phyloP scores from a whole-genome alignment of 805 yeast genomes.

The Wickerhamomyces silvicola region DNA sequence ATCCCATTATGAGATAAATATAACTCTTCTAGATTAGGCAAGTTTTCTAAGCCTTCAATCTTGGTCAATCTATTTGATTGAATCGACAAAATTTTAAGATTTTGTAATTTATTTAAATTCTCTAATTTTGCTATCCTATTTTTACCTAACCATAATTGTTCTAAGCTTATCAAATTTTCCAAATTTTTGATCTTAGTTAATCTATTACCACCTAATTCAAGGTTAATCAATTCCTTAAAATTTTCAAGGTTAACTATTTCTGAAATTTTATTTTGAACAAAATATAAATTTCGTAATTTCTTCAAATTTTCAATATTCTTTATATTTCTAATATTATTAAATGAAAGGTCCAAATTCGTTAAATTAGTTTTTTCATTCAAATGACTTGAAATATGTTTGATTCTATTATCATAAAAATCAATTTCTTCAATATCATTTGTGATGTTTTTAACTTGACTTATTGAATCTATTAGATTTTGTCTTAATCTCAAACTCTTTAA shows the following conservation, averaged over 20 bases:
- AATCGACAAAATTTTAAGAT: conserved; percentile 72
- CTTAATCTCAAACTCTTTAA: conserved; percentile 65
- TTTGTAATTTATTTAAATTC: conserved; percentile 51
- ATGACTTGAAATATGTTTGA: conserved; percentile 75
- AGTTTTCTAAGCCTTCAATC: conserved; percentile 73
- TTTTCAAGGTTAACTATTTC: conserved; percentile 62
- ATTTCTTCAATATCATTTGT: conserved; percentile 61
- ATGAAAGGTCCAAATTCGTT: conserved; percentile 70
- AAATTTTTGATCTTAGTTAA: conserved; percentile 56
- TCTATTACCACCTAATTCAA: conserved; percentile 90
- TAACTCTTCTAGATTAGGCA: conserved; percentile 72
- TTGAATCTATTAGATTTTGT: conserved; percentile 74
- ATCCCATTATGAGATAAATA: conserved; percentile 85
- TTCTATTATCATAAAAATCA: conserved; percentile 88
- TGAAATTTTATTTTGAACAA: conserved; percentile 82
- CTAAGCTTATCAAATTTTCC: conserved; percentile 46
- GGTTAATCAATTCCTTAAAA: conserved; percentile 49
- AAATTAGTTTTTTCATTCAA: conserved; percentile 53
- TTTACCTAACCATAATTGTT: conserved; percentile 89
- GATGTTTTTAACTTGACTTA: conserved; percentile 60
- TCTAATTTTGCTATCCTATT: conserved; percentile 64
- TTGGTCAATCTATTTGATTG: conserved; percentile 79
- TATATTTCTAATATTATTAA: conserved; percentile 82
- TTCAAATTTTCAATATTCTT: conserved; percentile 64
- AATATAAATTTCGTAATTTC: conserved; percentile 61